Conservation (phyloP, 192 early-diverging fungal genomes). For the Backusella psychrophila region DNA sequence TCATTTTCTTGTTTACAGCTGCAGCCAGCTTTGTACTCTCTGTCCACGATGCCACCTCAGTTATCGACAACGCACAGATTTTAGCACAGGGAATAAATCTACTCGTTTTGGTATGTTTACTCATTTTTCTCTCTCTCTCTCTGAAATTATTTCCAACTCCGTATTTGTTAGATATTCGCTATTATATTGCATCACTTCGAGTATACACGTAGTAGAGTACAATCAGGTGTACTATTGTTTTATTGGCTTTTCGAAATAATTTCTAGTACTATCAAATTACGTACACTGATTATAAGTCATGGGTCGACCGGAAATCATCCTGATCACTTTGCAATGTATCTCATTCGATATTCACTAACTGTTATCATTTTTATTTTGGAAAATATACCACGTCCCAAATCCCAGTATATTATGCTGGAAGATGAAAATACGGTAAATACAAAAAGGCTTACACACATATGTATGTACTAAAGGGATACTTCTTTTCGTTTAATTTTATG, state of each 20-base stretch:
- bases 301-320: not conserved
- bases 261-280: constrained; percentile 36
- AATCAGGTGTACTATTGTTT: constrained; percentile 56
- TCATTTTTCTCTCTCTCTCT: not conserved
- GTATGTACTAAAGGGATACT: not conserved
- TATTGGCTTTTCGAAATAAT: constrained; percentile 55
- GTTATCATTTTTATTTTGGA: constrained; percentile 43
- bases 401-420: constrained; percentile 29
- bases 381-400: constrained; percentile 36
- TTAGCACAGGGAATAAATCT: constrained; percentile 22
- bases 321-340: constrained; percentile 24
- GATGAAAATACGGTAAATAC: constrained; percentile 33
- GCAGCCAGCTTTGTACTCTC: not conserved
- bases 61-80: constrained; percentile 19
- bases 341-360: constrained; percentile 34
- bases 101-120: constrained; percentile 27
- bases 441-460: not conserved
- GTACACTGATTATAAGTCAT: constrained; percentile 31
- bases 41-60: not conserved
- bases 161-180: constrained; percentile 28
- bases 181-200: constrained; percentile 29
- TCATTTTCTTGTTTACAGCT: constrained; percentile 13
- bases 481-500: not conserved
- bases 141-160: not conserved
- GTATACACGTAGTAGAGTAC: constrained; percentile 32